These are phyloP conservation scores for Alternaria solani DNA, from an alignment of 2,329 filamentous ascomycete species.

Conservation along the genomic window DNA sequence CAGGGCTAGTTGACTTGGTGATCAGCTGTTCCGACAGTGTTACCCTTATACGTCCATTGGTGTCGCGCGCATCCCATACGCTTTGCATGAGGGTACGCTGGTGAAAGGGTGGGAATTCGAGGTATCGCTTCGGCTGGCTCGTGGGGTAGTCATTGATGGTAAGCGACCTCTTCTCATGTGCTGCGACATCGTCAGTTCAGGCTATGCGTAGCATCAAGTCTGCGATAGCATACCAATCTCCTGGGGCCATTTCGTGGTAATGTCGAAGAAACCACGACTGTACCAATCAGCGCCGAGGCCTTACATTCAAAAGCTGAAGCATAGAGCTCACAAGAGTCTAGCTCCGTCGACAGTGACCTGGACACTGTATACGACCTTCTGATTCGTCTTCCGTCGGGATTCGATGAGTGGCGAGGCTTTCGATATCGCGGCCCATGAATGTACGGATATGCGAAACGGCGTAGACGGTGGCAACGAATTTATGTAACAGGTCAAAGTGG, in stretches of 20 bases:
- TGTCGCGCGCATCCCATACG: slow-evolving; percentile 75
- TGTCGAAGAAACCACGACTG: slow-evolving; percentile 41
- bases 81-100: slow-evolving; percentile 72
- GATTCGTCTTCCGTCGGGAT: slow-evolving; percentile 29
- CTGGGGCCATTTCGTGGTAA: slow-evolving; percentile 39
- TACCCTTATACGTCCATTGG: slow-evolving; percentile 77
- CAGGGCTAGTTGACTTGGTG: slow-evolving; percentile 27
- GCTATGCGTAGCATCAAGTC: too few species aligned
- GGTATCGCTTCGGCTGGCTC: slow-evolving; percentile 59
- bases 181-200: slow-evolving; percentile 22
- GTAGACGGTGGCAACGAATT: slow-evolving; percentile 33
- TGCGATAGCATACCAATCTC: slow-evolving; percentile 36
- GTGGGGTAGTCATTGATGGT: slow-evolving; percentile 56
- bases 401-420: slow-evolving; percentile 41
- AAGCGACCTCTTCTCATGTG: slow-evolving; percentile 35
- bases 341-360: slow-evolving; percentile 42
- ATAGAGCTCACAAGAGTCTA: slow-evolving; percentile 40
- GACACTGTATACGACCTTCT: slow-evolving; percentile 38
- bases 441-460: slow-evolving; percentile 48
- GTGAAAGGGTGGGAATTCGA: slow-evolving; percentile 78
- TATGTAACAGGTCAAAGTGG: slow-evolving; percentile 45
- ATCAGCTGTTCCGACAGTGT: slow-evolving; percentile 76
- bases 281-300: slow-evolving; percentile 36
- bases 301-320: neutral
- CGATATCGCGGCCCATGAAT: slow-evolving; percentile 41